Conservation (phyloP, 2,329 filamentous ascomycete genomes). For the Pseudogymnoascus sp. region DNA sequence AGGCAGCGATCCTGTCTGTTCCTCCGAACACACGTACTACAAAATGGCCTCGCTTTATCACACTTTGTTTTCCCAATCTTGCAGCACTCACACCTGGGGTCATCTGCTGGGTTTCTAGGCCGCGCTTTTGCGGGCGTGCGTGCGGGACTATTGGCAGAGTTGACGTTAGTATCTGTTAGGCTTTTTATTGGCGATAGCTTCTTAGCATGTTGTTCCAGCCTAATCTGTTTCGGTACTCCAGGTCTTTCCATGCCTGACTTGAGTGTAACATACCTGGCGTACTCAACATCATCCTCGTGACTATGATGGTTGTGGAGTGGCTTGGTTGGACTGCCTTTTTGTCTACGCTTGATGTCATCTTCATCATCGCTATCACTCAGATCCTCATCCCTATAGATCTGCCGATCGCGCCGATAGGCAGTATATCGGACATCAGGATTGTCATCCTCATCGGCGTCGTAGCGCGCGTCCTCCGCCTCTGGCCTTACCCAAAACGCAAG, state of each 20-base stretch:
- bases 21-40: neutral
- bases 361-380: conserved; percentile 87
- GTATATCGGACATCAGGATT: conserved; percentile 79
- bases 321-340: neutral
- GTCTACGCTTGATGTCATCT: conserved; percentile 47
- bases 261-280: neutral
- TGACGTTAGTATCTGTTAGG: neutral
- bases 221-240: neutral
- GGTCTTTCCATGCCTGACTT: neutral
- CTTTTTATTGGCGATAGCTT: neutral
- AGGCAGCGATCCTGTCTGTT: neutral
- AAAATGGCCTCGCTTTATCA: neutral
- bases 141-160: neutral
- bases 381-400: conserved; percentile 68
- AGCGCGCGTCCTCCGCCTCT: conserved; percentile 57
- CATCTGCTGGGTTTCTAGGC: neutral
- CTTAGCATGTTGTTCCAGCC: neutral
- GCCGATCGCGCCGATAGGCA: conserved; percentile 74
- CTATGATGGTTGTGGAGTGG: neutral
- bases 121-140: neutral
- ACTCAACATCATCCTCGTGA: neutral
- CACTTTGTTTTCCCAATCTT: neutral
- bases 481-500: conserved; percentile 53
- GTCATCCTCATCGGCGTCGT: conserved; percentile 72
- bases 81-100: neutral